Percentiles rank a stretch among this genome's conserved stretches.
These are phyloP conservation scores for Elaphomyces granulatus DNA, from an alignment of 495 filamentous ascomycete genomes.

Conservation along the genomic window DNA sequence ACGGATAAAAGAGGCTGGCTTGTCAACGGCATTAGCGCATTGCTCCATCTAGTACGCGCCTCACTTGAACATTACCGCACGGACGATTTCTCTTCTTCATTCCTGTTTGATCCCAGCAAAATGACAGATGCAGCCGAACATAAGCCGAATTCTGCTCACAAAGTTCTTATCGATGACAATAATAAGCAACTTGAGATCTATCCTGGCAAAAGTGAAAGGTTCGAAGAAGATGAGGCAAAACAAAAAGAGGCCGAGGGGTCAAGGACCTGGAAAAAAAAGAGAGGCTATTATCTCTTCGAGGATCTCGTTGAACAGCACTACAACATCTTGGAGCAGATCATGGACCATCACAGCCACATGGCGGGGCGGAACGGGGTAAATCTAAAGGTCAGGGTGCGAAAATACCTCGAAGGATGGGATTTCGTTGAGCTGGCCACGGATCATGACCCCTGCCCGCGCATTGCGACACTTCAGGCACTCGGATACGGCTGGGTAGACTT, in stretches of 20 bases:
- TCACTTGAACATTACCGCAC: slow-evolving; percentile 12
- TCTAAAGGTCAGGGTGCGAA: slow-evolving; percentile 5
- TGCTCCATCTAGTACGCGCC: slow-evolving; percentile 20
- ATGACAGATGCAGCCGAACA: not conserved
- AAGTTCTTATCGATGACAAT: slow-evolving; percentile 7
- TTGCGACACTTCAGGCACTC: slow-evolving; percentile 10
- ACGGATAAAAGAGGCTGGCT: slow-evolving; percentile 20
- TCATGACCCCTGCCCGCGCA: slow-evolving; percentile 13
- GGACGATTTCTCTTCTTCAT: slow-evolving; percentile 7
- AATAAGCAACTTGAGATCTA: slow-evolving; percentile 14
- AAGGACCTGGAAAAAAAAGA: too few relatives aligned
- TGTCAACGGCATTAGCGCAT: slow-evolving; percentile 16
- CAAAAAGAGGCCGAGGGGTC: too few relatives aligned
- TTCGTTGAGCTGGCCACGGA: slow-evolving; percentile 16
- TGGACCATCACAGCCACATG: slow-evolving; percentile 12
- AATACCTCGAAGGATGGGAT: slow-evolving; percentile 20
- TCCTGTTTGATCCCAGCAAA: slow-evolving; percentile 2
- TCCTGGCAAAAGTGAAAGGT: too few relatives aligned
- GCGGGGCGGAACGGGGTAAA: slow-evolving; percentile 1
- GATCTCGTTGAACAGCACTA: slow-evolving; percentile 10
- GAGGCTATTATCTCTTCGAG: slow-evolving; percentile 3
- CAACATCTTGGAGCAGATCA: slow-evolving; percentile 14
- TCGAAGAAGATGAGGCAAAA: too few relatives aligned
- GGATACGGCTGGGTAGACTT: slow-evolving; percentile 25
- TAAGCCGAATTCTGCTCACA: slow-evolving; percentile 3